Base-by-base conservation (phyloP, 768 basidiomycete species). In the Termitomyces sp. region DNA sequence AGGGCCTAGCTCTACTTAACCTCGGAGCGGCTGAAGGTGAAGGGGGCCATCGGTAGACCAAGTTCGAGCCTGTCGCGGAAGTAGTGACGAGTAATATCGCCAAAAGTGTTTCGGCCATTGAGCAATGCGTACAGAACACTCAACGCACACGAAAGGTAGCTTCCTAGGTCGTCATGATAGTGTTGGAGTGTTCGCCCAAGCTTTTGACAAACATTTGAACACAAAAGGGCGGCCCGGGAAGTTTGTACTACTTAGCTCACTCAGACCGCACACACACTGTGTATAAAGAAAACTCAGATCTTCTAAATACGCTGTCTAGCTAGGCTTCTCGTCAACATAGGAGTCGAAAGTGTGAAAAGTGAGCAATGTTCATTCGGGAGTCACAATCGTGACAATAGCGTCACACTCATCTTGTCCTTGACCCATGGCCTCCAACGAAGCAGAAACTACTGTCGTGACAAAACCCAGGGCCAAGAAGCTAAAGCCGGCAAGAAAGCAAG, bases 401-500 rank as follows among this genome's bases (percentile, higher is more conserved):
- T 49, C 22, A 32, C 53, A 42, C 49, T 16, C 32, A 39, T 37
- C 51, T 58, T 53, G 33, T 16, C 14, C 54, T 49, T 33, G 43
- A 48, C 62, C 66, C 53, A 78, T 76, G 76, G 69, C 58, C 67
- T 62, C 67, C 43, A 68, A 68, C 39, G 72, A 67, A 51, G 65
- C 64, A 50, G 67, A 70, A 56, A 61, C 58, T 13, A 52, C 24
- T 32, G 56, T 60, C 12, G 50, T 45, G 14, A 48, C 58, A 22
- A 57, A 59, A 46, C 33, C 53, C 26, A 62, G 59, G 40, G 34
- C 47, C 42, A 93, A 89, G 71, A 93, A 92, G 68, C 77, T 92
- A 14, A 89, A 89, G 65, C 95, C 95, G 4, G 95, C 95, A n/a
- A 77, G 94, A 49, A 94, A 95, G 67, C 95, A 98, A 67, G 94